Evolutionary conservation across 768 basidiomycete genomes (phyloP).

Genomic region (Atractiella rhizophila): DNA sequence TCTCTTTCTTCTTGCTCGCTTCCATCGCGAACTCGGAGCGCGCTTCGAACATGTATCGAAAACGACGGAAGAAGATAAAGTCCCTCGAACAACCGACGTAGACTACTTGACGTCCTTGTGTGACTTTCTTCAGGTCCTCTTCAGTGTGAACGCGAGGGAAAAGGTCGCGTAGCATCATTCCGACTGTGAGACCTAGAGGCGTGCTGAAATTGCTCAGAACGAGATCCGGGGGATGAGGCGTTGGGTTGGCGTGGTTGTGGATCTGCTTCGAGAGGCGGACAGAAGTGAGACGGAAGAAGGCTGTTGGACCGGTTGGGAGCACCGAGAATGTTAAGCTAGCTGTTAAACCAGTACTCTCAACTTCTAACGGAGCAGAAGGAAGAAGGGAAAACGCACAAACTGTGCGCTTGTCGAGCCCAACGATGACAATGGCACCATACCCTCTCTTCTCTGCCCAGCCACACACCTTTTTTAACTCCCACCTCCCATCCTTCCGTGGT

Average conservation of each 20-base stretch:
- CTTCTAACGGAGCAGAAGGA: slow-evolving; percentile 3
- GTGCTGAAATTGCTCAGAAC: slow-evolving; percentile 87
- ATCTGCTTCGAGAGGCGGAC: slow-evolving; percentile 21
- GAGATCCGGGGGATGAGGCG: slow-evolving; percentile 79
- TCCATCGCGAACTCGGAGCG: slow-evolving; percentile 1
- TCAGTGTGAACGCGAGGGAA: slow-evolving; percentile 91
- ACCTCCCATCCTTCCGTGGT: slow-evolving; percentile 66
- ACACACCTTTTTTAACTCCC: slow-evolving; percentile 82
- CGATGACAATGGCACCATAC: slow-evolving; percentile 67
- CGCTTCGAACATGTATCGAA: slow-evolving; percentile 34
- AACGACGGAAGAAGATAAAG: slow-evolving; percentile 88
- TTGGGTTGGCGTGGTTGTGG: slow-evolving; percentile 75
- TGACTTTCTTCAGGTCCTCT: no score
- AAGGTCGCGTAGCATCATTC: slow-evolving; percentile 82
- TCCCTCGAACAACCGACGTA: slow-evolving; percentile 93
- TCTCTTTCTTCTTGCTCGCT: slow-evolving; percentile 7
- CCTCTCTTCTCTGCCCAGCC: slow-evolving; percentile 75
- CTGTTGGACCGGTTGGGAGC: slow-evolving; percentile 74
- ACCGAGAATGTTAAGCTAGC: slow-evolving; percentile 81
- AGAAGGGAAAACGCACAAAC: not conserved
- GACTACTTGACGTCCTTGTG: slow-evolving; percentile 88
- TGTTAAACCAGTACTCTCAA: slow-evolving; percentile 19
- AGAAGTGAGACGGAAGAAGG: slow-evolving; percentile 81
- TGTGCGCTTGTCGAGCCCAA: slow-evolving; percentile 28
- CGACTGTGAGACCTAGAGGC: slow-evolving; percentile 71